Base-by-base conservation (phyloP, 768 basidiomycete species). In the Agrocybe chaxingu region DNA sequence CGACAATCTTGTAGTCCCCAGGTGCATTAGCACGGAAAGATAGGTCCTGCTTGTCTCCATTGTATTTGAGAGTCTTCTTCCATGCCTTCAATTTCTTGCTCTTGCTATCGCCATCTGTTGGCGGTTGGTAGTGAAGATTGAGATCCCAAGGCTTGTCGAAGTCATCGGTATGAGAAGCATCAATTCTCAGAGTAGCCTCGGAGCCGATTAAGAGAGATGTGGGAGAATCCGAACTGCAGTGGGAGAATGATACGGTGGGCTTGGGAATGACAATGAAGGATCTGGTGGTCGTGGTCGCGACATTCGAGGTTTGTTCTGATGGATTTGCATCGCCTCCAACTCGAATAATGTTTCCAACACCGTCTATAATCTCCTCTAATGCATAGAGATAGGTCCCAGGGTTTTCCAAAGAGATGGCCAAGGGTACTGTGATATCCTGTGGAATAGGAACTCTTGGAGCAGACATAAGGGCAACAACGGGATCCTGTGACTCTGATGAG, bases 291-390 rank as follows among this genome's bases (percentile, higher is more conserved):
- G 75, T 74, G 7, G 75, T 71, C 52, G 77, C 73, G 36, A 65
- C 62, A 5, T 64, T 57, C 7, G 69, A 61, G 31, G 58, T 55
- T 34, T 58, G 40, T 18, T 60, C 47, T n/a, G 48, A 39, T 10
- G 51, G 47, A 29, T 56, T 48, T n/a, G 61, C 50, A 18, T 67
- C 74, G 46, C 64, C 67, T 31, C 66, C 69, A 31, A 79, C 73
- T 29, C 64, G 72, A n/a, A 90, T 73, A 8, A 79, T 63, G 60
- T 98, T 97, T 11, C 91, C 92, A 45, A 87, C 71, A 10, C 84
- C 81, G 60, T 97, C 95, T n/a, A 80, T 79, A 19, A 98, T 79
- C 57, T 85, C 84, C 59, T 95, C 88, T 19, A 97, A 73, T 8
- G 80, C 77, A 60, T 90, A 92, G 2, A 81, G 68, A 62, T 91